Conservation (phyloP, 1,139 yeast genomes). For the Nakaseomyces kungkrabaensis region DNA sequence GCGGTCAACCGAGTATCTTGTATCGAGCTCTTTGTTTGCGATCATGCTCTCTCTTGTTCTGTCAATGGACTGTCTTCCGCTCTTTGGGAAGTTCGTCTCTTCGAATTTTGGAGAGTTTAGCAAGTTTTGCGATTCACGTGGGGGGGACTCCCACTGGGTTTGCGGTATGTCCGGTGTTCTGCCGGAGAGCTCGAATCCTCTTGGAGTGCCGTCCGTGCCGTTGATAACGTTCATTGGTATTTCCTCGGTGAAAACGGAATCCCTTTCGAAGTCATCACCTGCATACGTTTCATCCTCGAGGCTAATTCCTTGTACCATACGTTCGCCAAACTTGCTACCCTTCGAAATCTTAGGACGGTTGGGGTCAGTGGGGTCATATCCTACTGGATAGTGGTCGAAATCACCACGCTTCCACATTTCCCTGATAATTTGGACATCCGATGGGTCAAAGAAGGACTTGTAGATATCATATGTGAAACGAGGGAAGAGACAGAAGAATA, state of each 20-base stretch:
- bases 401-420: slow-evolving; percentile 61
- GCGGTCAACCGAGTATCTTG: slow-evolving; percentile 31
- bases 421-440: slow-evolving; percentile 76
- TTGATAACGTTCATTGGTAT: slow-evolving; percentile 27
- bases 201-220: slow-evolving; percentile 20
- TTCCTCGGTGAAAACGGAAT: slow-evolving; percentile 23
- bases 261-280: slow-evolving; percentile 11
- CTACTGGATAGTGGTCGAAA: slow-evolving; percentile 45
- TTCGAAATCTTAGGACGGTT: slow-evolving; percentile 30
- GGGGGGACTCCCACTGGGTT: slow-evolving; percentile 4
- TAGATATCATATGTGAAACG: slow-evolving; percentile 58
- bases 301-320: slow-evolving; percentile 12
- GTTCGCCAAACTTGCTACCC: slow-evolving; percentile 12
- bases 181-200: slow-evolving; percentile 8
- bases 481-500: slow-evolving; percentile 65
- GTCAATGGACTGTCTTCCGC: slow-evolving; percentile 29
- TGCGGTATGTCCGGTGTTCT: slow-evolving; percentile 3
- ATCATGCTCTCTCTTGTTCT: slow-evolving; percentile 31
- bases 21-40: slow-evolving; percentile 30
- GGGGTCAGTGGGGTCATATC: slow-evolving; percentile 59
- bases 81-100: background rate
- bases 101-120: slow-evolving; percentile 16
- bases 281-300: slow-evolving; percentile 10
- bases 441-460: slow-evolving; percentile 56
- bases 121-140: slow-evolving; percentile 14